phyloP scores from a whole-genome alignment of 2,329 filamentous ascomycete genomes.

The Diaporthe caulivora region DNA sequence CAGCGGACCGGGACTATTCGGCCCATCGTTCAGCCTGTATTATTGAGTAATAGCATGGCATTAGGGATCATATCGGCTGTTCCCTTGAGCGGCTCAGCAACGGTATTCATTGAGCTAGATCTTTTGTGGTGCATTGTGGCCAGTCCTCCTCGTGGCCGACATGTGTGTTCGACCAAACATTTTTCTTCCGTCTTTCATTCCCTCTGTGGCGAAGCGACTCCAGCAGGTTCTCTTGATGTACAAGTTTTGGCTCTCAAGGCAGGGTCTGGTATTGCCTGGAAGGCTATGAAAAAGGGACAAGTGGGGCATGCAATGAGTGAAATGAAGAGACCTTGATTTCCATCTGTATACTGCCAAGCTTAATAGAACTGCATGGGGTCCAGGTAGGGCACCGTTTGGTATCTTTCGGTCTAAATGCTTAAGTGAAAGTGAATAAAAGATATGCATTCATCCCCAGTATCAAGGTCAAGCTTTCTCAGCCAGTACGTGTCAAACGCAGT shows the following conservation, averaged over 20 bases:
- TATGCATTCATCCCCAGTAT: constrained; percentile 5
- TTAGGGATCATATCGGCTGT: neutral
- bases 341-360: constrained; percentile 26
- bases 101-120: constrained; percentile 1
- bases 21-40: constrained; percentile 29
- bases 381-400: constrained; percentile 22
- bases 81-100: constrained; percentile 11
- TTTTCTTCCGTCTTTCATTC: constrained; percentile 13
- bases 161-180: neutral
- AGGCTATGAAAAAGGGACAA: constrained; percentile 18
- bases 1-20: neutral
- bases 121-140: neutral
- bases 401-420: constrained; percentile 14
- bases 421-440: constrained; percentile 22
- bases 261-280: constrained; percentile 25
- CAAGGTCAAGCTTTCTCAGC: neutral
- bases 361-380: constrained; percentile 33
- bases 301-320: constrained; percentile 26
- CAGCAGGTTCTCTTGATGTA: constrained; percentile 19
- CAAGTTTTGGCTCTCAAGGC: constrained; percentile 21
- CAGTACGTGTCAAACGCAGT: neutral
- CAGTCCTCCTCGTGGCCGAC: neutral
- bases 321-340: constrained; percentile 32
- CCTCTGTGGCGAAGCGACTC: constrained; percentile 12
- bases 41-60: constrained; percentile 22